Evolutionary conservation across 2,329 filamentous ascomycete species (phyloP), one percentile per base, ranked within the genome.

Genomic region (Grosmannia clavigera): DNA sequence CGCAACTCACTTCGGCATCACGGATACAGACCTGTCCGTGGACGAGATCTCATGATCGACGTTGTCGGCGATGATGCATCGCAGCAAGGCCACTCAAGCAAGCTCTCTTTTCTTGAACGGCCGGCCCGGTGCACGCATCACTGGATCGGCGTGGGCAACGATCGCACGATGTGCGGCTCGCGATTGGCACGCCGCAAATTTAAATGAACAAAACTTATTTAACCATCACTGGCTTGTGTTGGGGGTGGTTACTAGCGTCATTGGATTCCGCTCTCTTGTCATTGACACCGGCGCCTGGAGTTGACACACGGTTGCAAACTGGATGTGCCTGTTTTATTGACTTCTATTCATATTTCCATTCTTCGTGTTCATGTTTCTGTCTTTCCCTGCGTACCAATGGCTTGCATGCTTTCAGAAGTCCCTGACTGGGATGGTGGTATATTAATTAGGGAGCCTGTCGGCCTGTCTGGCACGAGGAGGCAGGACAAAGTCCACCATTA

Each of bases 1-100:
- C 67, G 82, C 82, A 3, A 68, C 72, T 33, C 69, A 77, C 58
- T 83, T 84, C 62, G 81, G 79, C 63, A 77, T 86, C 62, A 70
- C 70, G 33, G 76, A 82, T 62, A 73, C 74, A 29, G 70, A 78
- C 53, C 67, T 80, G 58, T 74, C 76, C 53, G 72, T 82, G 61
- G 80, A 83, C 62, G 76, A 82, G 62, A 70, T 78, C 62, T 68
- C 69, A 60, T 66, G 64, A n/a, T 29, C 16, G 7, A 53, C 10
- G 14, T 11, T 19, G 25, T 16, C 25, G 16, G 27, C 29, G 51
- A 19, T 16, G 3, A 14, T 10, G 16, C 19, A 14, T 16, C 16
- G 4, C 25, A 12, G 25, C 16, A 48, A 12, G 55, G 27, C 12
- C 25, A 25, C 7, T 29, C 10, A n/a, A 50, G 27, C 50, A 4